Percentiles rank a stretch among this genome's conserved stretches.
Evolutionary conservation across 1,284 basidiomycete species (phyloP).

Genomic region (Boletus calvinii): DNA sequence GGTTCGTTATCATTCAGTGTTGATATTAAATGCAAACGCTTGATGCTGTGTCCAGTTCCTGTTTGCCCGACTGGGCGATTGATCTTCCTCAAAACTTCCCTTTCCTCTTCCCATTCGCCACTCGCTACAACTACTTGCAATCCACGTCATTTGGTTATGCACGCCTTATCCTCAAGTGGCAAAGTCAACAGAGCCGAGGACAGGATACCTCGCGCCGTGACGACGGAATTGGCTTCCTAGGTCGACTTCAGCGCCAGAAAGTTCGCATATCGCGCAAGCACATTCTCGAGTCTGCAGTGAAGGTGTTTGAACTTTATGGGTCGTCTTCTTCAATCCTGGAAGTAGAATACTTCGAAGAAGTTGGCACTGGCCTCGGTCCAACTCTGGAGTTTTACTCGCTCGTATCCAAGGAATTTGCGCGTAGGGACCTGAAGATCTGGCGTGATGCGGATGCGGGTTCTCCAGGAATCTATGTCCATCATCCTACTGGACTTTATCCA

Average conservation of each 20-base stretch:
- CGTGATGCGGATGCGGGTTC: slow-evolving; percentile 74
- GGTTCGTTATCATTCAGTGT: slow-evolving; percentile 43
- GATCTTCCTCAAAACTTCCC: slow-evolving; percentile 94
- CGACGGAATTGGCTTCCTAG: slow-evolving; percentile 89
- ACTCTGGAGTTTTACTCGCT: slow-evolving; percentile 98
- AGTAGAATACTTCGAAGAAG: slow-evolving; percentile 99
- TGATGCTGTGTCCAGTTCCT: slow-evolving; percentile 57
- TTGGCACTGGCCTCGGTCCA: slow-evolving; percentile 95
- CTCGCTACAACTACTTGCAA: slow-evolving; percentile 94
- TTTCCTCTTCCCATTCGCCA: slow-evolving; percentile 98
- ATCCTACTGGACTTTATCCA: slow-evolving; percentile 87
- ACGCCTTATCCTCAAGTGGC: slow-evolving; percentile 87
- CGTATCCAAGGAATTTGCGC: slow-evolving; percentile 90
- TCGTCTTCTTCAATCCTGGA: slow-evolving; percentile 91
- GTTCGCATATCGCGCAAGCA: slow-evolving; percentile 94
- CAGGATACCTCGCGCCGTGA: slow-evolving; percentile 79
- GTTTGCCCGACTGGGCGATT: slow-evolving; percentile 94
- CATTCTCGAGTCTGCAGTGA: slow-evolving; percentile 94
- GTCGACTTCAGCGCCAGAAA: slow-evolving; percentile 92
- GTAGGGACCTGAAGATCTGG: slow-evolving; percentile 88
- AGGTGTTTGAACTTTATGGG: slow-evolving; percentile 97
- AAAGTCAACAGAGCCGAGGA: slow-evolving; percentile 74
- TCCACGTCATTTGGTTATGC: slow-evolving; percentile 98
- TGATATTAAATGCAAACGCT: background rate
- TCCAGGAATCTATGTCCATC: slow-evolving; percentile 69